A percentile compares a stretch with the other conserved stretches of the same genome.
Evolutionary conservation across 2,329 filamentous ascomycete genomes (phyloP).

Genomic region (Pseudocercospora fuligena): DNA sequence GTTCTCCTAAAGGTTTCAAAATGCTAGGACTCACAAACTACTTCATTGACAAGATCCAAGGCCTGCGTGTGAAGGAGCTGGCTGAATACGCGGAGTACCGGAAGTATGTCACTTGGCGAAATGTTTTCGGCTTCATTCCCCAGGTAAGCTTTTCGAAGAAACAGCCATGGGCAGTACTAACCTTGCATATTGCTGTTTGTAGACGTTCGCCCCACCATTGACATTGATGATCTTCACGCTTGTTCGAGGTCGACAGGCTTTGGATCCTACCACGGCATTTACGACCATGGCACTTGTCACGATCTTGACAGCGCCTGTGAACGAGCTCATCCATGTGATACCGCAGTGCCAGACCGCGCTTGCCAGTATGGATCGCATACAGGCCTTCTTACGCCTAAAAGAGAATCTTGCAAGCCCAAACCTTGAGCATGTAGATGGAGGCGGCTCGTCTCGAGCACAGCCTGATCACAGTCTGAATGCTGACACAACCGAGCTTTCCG

Average conservation of each 20-base stretch:
- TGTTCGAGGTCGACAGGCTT: slow-evolving; percentile 13
- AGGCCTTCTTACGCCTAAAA: slow-evolving; percentile 24
- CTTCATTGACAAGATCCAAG: slow-evolving; percentile 27
- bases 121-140: slow-evolving; percentile 24
- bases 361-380: slow-evolving; percentile 29
- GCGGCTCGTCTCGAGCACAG: not conserved
- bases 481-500: slow-evolving; percentile 9
- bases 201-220: slow-evolving; percentile 20
- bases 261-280: slow-evolving; percentile 27
- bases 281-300: slow-evolving; percentile 25
- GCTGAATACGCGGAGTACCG: slow-evolving; percentile 24
- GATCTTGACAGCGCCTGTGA: slow-evolving; percentile 22
- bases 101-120: slow-evolving; percentile 29
- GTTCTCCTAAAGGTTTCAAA: slow-evolving; percentile 27
- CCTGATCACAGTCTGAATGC: not conserved
- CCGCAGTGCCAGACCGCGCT: slow-evolving; percentile 25
- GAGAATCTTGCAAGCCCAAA: not conserved
- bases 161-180: too few species aligned
- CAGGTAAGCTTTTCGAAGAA: not conserved
- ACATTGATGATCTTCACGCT: slow-evolving; percentile 29
- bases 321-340: slow-evolving; percentile 27
- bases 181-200: too few species aligned
- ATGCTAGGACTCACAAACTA: slow-evolving; percentile 29
- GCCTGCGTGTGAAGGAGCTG: slow-evolving; percentile 26
- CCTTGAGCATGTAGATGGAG: not conserved